Evolutionary conservation across 2,329 filamentous ascomycete genomes (phyloP), one percentile per base, ranked within the genome.

Genomic region (Mollisia scopiformis): DNA sequence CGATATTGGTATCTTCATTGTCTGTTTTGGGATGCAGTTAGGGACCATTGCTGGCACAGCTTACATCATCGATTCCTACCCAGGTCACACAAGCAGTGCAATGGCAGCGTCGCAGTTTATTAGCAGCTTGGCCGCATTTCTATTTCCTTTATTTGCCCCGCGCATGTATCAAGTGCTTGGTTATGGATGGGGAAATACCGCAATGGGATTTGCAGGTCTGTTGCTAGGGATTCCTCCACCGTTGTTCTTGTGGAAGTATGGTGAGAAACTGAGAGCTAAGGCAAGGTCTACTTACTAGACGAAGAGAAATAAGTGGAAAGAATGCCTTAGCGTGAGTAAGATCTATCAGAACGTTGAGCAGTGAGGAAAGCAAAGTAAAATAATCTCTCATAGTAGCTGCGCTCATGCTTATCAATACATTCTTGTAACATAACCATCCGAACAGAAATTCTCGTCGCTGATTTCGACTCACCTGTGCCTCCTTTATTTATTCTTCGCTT

Each of bases 61-160:
- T 0, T 85, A 86, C 61, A 75, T 85, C 3, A 80, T 85, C 7
- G 83, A 85, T 37, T 81, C 80, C 16, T 72, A 72, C 58, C 64
- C 67, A 5, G 61, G 69, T n/a, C 70, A 75, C 53, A 68, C 68
- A 0, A 67, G 69, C 25, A 69, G 65, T 23, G 73, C 72, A 0
- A 78, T 81, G 60, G 83, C 82, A 3, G 65, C 67, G 7, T 55
- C 56, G 6, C 63, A 64, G 33, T 64, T 70, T 28, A 25, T 66
- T n/a, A 37, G 59, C 5, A 62, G 63, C 5, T 59, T 71, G 53
- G 57, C 55, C 14, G 69, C 63, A 6, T 71, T 71, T 59, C 35
- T 57, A 0, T 81, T 86, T 51, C 66, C 66, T 2, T 25, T 69
- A 6, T 69, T 68, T 57, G 58, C 62, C 13, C 64, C 61, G 13